A percentile compares a stretch with the other conserved stretches of the same genome.
Evolutionary conservation across 2,329 filamentous ascomycete species (phyloP).

Genomic region (Tolypocladium pustulatum): DNA sequence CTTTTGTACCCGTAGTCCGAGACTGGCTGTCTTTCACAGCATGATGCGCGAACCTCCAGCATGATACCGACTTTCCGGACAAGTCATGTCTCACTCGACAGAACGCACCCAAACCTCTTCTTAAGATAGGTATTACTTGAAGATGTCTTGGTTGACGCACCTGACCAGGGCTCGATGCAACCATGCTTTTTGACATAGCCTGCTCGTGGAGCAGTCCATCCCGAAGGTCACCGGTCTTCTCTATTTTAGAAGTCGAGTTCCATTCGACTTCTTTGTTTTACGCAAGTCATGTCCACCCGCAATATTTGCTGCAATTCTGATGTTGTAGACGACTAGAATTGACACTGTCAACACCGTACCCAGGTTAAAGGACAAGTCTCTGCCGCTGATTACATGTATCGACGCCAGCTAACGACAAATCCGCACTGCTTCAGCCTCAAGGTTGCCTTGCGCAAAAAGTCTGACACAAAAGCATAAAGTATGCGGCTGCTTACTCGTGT

Average conservation of each 20-base stretch:
- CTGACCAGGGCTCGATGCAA: not conserved
- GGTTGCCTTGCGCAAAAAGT: not conserved
- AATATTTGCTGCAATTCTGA: no score
- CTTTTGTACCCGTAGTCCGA: no score
- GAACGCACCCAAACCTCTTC: not conserved
- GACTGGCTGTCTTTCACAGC: no score
- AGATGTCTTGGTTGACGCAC: not conserved
- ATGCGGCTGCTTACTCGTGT: not conserved
- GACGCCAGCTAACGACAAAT: no score
- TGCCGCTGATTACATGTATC: not conserved
- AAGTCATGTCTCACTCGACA: not conserved
- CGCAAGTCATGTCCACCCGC: no score
- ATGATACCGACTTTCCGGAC: not conserved
- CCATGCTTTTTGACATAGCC: not conserved
- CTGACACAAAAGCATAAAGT: not conserved
- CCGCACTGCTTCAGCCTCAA: not conserved
- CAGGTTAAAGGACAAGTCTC: not conserved
- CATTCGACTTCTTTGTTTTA: no score
- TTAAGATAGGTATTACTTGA: not conserved
- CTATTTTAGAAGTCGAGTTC: no score
- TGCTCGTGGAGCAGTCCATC: no score
- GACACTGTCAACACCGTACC: not conserved
- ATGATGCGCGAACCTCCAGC: no score
- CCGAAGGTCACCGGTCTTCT: no score
- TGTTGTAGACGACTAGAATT: not conserved